Evolutionary conservation across 495 filamentous ascomycete species (phyloP), one percentile per base, ranked within the genome.

Genomic region (Patellaria atrata): DNA sequence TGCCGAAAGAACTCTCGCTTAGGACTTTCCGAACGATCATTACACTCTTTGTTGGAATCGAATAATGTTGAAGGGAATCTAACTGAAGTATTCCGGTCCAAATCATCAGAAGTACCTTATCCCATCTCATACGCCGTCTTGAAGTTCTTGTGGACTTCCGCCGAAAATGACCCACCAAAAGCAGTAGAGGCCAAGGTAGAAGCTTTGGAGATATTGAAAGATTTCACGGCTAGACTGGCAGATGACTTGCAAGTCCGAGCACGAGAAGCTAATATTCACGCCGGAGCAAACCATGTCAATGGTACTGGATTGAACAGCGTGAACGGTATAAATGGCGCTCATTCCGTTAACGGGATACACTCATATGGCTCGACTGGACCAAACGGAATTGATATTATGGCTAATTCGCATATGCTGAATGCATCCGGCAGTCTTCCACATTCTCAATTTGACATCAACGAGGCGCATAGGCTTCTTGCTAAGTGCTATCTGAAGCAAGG

Each of bases 401-500:
- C 45, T 18, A 48, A 45, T 16, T 45, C 42, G 5, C 54, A 37
- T 33, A 41, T 47, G 23, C 58, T 48, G 25, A 44, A 43, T 15
- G 48, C 45, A 17, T 48, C 50, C 1, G 25, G 41, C 13, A 27
- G 28, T 10, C 24, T 37, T 15, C 13, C 43, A 5, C 45, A 46
- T 19, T 39, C 56, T 13, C 41, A 51, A 14, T 49, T 51, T 5
- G 53, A 61, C 15, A 27, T 62, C 33, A 60, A 62, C 20, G 76
- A 79, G 22, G 70, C 74, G 47, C 77, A 72, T 5, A 77, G 72
- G 34, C 70, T 99, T 23, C 75, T 99, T 21, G 85, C 89, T 3
- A 86, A 91, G 60, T 94, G 85, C 54, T 94, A 87, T 54, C 67
- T 96, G 2, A 82, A 87, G 51, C 83, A 91, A 52, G 91, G 89